Evolutionary conservation across 306 rosid species (phyloP), one percentile per base, ranked within the genome.

Genomic region (Neltuma alba): DNA sequence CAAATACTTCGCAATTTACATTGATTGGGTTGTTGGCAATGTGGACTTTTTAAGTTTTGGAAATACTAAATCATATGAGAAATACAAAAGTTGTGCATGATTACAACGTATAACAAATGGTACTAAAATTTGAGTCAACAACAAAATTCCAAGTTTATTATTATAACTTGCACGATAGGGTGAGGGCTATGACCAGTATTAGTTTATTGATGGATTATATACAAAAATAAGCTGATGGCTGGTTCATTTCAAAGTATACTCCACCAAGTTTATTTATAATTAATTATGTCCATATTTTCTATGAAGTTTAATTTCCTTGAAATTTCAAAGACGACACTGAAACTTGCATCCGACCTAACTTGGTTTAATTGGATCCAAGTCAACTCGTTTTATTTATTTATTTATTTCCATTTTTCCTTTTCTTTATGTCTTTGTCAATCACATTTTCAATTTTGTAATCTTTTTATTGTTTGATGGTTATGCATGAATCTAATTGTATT

Each of bases 41-140:
- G 64, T 27, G 28, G 64, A 58, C 64, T 58, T 8, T 9, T 33
- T n/a, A n/a, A n/a, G n/a, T 33, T 33, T 9, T 55, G 63, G 14
- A 55, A 45, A 55, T 40, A 40, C 11, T 33, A 55, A 23, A 23
- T 55, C 6, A 37, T 37, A 37, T 5, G 40, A 37, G 40, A 55
- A 23, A 41, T 41, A 50, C 42, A 50, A 63, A 55, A 21, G 48
- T 79, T 58, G 40, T 42, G 75, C 70, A 82, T 82, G 78, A 82
- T 76, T 63, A 62, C 9, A 70, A 82, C 75, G 79, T 38, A 72
- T 15, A 77, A 65, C 86, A 79, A 72, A 78, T 20, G 74, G 54
- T 64, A 54, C 76, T 63, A 42, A 58, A 58, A 72, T 40, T 23
- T 31, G 8, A 70, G 52, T 76, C 70, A 47, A 44, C 50, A 48